Evolutionary conservation across 371 early-diverging fungal genomes (phyloP), one percentile per base, ranked within the genome.

Genomic region (Entomophthora muscae): DNA sequence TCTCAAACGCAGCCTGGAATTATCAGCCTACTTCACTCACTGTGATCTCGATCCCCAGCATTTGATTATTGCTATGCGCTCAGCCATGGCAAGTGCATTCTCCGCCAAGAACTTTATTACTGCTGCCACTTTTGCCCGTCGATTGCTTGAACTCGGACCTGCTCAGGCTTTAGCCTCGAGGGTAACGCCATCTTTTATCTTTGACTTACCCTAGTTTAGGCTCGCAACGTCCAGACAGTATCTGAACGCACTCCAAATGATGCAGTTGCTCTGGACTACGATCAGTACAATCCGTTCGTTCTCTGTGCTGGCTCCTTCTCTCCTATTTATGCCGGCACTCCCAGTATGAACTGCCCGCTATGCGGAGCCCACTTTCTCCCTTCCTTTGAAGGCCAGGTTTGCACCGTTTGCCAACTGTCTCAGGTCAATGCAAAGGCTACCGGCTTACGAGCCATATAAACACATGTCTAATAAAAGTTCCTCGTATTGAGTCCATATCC

Each of bases 21-120:
- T 98, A 53, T 91, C 94, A 0, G 89, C 90, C 2, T 95, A 93
- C 75, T 95, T 95, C 69, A 89, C 98, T 2, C 88, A 91, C 65
- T 90, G 92, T 71, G 78, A 88, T 63, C 76, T 98, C 53, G 89
- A 93, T 64, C 83, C 87, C 1, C 77, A 83, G 22, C 98, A 98
- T 71, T 73, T 85, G 71, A 88, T 86, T 65, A 77, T 93, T 24
- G 80, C 85, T 31, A 71, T 95, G 63, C 81, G 84, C 27, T 81
- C 84, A 63, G 95, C 95, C 23, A 87, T 91, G 83, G 81, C 79
- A 26, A 78, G 81, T 56, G 81, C 85, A 7, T 88, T 83, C 73
- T 90, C 88, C 76, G 71, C 75, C 55, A 84, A 83, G 75, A 89
- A 91, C 77, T 85, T 84, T 67, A 78, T 73, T 66, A 84, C 87